Evolutionary conservation across 129 eudicot genomes (phyloP).

Genomic region (Centella asiatica): DNA sequence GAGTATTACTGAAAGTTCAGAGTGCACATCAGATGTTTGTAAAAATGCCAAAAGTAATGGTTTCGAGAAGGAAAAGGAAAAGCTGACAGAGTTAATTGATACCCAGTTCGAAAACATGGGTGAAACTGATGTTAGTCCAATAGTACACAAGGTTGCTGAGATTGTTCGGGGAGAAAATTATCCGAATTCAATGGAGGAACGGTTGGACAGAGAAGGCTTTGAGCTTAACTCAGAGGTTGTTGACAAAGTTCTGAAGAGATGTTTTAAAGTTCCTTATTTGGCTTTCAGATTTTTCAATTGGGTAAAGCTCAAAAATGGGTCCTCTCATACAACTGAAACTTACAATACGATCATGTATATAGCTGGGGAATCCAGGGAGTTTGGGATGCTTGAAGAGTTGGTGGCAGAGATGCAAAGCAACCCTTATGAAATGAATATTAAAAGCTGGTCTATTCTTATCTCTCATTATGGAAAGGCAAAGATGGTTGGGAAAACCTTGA

Average conservation of each 20-base stretch:
- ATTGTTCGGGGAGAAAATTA: constrained; percentile 41
- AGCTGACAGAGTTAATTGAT: constrained; percentile 12
- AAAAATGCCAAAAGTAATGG: constrained; percentile 32
- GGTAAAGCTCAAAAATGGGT: constrained; percentile 35
- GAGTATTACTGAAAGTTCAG: constrained; percentile 7
- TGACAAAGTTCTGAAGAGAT: constrained; percentile 70
- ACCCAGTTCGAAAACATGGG: constrained; percentile 7
- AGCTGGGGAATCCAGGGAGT: constrained; percentile 56
- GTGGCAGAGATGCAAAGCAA: constrained; percentile 54
- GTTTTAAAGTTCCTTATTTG: constrained; percentile 68
- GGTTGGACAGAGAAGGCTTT: constrained; percentile 32
- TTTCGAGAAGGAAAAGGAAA: neutral
- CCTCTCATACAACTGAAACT: constrained; percentile 34
- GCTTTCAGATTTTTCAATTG: constrained; percentile 60
- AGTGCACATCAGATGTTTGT: constrained; percentile 49
- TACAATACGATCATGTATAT: constrained; percentile 58
- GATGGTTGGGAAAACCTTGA: constrained; percentile 56
- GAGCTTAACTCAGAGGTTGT: constrained; percentile 45
- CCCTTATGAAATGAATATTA: constrained; percentile 46
- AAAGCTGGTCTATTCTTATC: constrained; percentile 71
- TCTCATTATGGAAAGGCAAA: constrained; percentile 58
- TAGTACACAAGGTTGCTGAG: constrained; percentile 47
- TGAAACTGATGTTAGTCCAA: constrained; percentile 42
- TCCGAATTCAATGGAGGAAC: constrained; percentile 43
- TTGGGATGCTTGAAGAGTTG: constrained; percentile 49